phyloP scores from a whole-genome alignment of 2,329 filamentous ascomycete species.

The Aspergillus carbonarius region DNA sequence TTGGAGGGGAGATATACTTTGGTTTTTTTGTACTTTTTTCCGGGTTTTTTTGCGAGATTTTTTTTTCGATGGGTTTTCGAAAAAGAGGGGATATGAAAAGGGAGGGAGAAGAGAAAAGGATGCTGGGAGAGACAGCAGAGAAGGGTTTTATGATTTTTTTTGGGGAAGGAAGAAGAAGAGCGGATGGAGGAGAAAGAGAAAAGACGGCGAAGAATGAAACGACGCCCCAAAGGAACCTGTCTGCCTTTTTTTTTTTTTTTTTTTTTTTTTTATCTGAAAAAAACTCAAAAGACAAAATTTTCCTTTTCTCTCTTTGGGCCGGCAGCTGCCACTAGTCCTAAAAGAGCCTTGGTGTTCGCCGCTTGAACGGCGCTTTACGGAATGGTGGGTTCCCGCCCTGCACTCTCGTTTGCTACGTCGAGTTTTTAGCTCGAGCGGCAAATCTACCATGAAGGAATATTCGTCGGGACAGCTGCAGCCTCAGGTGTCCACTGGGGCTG shows the following conservation, averaged over 20 bases:
- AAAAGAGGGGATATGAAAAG: constrained; percentile 29
- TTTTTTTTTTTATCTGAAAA: constrained; percentile 25
- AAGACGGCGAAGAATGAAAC: constrained; percentile 26
- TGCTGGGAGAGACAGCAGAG: constrained; percentile 26
- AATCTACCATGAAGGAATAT: not conserved
- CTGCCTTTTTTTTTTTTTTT: constrained; percentile 20
- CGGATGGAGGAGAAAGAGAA: constrained; percentile 25
- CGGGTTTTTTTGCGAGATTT: constrained; percentile 37
- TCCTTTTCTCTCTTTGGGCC: constrained; percentile 17
- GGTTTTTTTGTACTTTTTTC: constrained; percentile 40
- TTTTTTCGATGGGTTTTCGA: constrained; percentile 34
- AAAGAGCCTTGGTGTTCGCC: constrained; percentile 13
- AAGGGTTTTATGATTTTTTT: constrained; percentile 23
- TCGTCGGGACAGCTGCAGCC: not conserved
- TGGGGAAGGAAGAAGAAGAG: constrained; percentile 19
- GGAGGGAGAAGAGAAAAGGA: constrained; percentile 26
- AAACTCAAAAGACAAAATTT: constrained; percentile 36
- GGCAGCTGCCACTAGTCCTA: constrained; percentile 23
- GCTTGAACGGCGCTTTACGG: constrained; percentile 13
- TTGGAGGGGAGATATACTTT: constrained; percentile 28
- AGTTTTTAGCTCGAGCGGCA: constrained; percentile 5
- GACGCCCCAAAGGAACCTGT: constrained; percentile 15
- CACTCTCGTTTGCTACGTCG: not conserved
- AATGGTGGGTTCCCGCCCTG: not conserved
- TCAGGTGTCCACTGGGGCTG: not conserved